Percentiles rank a stretch among this genome's conserved stretches.
These are phyloP conservation scores for Nakaseomyces kungkrabaensis DNA, from an alignment of 1,139 yeast species.

Conservation along the genomic window DNA sequence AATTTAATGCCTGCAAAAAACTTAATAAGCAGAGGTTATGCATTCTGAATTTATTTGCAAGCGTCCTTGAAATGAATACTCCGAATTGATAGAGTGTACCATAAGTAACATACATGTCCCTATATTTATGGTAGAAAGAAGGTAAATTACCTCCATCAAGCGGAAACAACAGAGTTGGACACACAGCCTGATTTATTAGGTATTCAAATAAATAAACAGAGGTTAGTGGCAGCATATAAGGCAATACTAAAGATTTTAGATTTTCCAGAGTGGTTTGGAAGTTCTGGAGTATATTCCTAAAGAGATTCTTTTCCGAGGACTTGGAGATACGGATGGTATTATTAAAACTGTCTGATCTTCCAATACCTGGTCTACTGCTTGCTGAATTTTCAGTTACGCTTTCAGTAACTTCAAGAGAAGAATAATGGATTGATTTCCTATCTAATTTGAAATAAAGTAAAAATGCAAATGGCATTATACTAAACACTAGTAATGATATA, in stretches of 20 bases:
- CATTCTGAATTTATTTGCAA: slow-evolving; percentile 56
- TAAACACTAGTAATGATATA: slow-evolving; percentile 39
- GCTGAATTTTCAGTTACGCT: no score
- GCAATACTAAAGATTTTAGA: slow-evolving; percentile 45
- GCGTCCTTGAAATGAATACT: slow-evolving; percentile 82
- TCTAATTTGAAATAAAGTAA: slow-evolving; percentile 33
- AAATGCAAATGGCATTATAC: slow-evolving; percentile 40
- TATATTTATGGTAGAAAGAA: slow-evolving; percentile 45
- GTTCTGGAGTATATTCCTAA: slow-evolving; percentile 21
- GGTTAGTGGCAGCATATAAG: slow-evolving; percentile 75
- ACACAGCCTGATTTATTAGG: slow-evolving; percentile 79
- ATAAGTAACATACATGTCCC: slow-evolving; percentile 88
- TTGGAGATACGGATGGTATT: not conserved
- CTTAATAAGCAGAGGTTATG: slow-evolving; percentile 52
- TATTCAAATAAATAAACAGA: slow-evolving; percentile 83
- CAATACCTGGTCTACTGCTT: no score
- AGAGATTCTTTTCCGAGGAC: not conserved
- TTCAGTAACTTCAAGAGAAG: not conserved
- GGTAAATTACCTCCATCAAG: slow-evolving; percentile 35
- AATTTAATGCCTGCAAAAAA: slow-evolving; percentile 56
- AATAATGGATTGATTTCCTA: not conserved
- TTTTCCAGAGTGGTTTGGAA: slow-evolving; percentile 33
- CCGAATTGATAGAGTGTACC: slow-evolving; percentile 91
- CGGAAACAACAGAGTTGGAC: slow-evolving; percentile 79
- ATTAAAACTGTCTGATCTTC: not conserved